These are phyloP conservation scores for Micractinium conductrix DNA, from an alignment of 139 green algal species.

Conservation along the genomic window DNA sequence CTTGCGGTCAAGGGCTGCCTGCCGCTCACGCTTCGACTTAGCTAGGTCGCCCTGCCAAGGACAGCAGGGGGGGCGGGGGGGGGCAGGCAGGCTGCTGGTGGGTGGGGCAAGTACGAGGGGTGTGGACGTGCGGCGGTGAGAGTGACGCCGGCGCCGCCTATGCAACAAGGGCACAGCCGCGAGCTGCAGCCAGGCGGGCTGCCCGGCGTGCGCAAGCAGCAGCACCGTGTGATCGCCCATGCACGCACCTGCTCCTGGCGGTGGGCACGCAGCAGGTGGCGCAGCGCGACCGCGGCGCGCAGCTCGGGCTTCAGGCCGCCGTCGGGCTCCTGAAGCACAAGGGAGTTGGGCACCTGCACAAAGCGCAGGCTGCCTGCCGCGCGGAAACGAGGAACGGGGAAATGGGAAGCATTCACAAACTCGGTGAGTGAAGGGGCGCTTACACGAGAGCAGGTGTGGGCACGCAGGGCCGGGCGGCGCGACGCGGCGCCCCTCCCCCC, in stretches of 20 bases:
- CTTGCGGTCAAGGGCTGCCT: neutral
- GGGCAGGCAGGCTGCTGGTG: too few relatives aligned
- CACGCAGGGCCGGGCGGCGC: too few relatives aligned
- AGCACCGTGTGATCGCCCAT: neutral
- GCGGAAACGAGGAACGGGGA: neutral
- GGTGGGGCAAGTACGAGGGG: too few relatives aligned
- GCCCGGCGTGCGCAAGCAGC: neutral
- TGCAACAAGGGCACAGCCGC: too few relatives aligned
- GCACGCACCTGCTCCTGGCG: slow-evolving; percentile 22
- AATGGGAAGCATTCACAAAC: neutral
- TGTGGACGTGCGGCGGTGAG: too few relatives aligned
- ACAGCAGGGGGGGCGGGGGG: neutral
- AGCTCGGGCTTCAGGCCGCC: neutral
- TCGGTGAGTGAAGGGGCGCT: too few relatives aligned
- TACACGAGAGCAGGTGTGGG: neutral
- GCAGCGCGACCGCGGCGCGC: slow-evolving; percentile 3
- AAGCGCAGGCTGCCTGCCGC: neutral
- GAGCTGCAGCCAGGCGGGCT: too few relatives aligned
- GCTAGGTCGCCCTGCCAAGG: neutral
- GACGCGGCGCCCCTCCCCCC: too few relatives aligned
- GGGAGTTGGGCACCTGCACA: neutral
- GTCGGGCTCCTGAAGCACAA: neutral
- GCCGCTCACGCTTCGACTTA: neutral
- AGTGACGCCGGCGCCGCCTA: too few relatives aligned
- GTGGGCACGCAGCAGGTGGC: slow-evolving; percentile 20